Evolutionary conservation across 2,329 filamentous ascomycete genomes (phyloP).

Genomic region (Didymellaceae sp.): DNA sequence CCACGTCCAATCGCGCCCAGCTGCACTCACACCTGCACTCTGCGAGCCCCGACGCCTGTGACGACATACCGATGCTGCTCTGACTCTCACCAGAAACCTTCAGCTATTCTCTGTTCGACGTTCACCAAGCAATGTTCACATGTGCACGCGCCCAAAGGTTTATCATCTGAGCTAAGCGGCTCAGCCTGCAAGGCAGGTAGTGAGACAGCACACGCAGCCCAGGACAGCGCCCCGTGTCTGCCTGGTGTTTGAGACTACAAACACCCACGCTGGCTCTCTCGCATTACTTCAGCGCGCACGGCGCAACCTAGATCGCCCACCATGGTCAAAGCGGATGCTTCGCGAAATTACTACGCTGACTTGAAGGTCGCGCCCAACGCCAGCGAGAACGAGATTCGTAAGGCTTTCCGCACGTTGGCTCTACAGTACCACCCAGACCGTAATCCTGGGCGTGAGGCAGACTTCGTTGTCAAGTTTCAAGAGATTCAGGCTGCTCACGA

Average conservation of each 20-base stretch:
- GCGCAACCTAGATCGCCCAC: slow-evolving; percentile 15
- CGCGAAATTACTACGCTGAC: slow-evolving; percentile 84
- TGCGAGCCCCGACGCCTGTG: slow-evolving; percentile 10
- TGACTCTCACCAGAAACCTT: slow-evolving; percentile 5
- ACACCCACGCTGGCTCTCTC: slow-evolving; percentile 3
- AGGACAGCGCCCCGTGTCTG: slow-evolving; percentile 21
- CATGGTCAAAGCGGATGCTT: slow-evolving; percentile 73
- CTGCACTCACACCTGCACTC: slow-evolving; percentile 11
- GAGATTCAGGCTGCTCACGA: slow-evolving; percentile 87
- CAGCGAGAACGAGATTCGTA: slow-evolving; percentile 78
- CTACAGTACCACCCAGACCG: slow-evolving; percentile 88
- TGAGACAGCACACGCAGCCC: slow-evolving; percentile 24
- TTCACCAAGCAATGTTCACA: slow-evolving; percentile 32
- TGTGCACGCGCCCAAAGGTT: slow-evolving; percentile 33
- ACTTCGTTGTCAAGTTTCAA: slow-evolving; percentile 83
- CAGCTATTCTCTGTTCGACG: not conserved
- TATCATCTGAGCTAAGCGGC: slow-evolving; percentile 40
- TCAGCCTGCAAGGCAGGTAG: slow-evolving; percentile 38
- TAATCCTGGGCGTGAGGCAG: slow-evolving; percentile 80
- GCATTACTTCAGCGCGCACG: slow-evolving; percentile 7
- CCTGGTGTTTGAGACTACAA: slow-evolving; percentile 24
- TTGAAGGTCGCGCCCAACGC: slow-evolving; percentile 74
- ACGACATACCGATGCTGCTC: slow-evolving; percentile 13
- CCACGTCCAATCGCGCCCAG: slow-evolving; percentile 12
- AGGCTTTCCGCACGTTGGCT: slow-evolving; percentile 83